Base-by-base conservation (phyloP, 306 rosid species). In the Inga oerstediana region DNA sequence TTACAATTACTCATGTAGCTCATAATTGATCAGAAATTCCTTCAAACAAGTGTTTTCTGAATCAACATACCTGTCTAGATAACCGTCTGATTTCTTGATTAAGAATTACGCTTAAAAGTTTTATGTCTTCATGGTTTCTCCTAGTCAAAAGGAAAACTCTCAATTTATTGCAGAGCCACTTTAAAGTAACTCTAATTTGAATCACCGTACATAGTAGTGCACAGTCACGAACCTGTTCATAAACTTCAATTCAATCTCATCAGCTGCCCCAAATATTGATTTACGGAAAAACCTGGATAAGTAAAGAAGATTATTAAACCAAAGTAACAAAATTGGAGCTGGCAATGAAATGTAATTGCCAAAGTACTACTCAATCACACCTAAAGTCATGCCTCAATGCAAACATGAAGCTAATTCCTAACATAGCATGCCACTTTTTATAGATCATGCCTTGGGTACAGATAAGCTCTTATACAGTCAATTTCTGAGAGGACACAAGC, bases 81-180 rank as follows among this genome's bases (percentile, higher is more conserved):
- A 97, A 83, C 89, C 85, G 91, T 83, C 93, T 87, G 88, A 94
- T 90, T 89, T 97, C 98, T 84, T 97, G 99, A 85, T 97, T 97
- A 81, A 97, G 87, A 66, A 97, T 92, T 84, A 91, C 24, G 67
- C 87, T 68, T 49, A 92, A 90, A 44, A 97, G 93, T 80, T 94
- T 90, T 90, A 94, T 10, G 87, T 97, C 99, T 88, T 94, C 98
- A 6, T 90, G 91, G 90, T 88, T 90, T 87, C 99, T 90, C 99
- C 98, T 97, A 43, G 65, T 75, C 70, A 88, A 74, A 41, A 61
- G 76, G 77, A 54, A 75, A 84, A 46, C 52, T 39, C 16, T 46
- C 75, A 44, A 79, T 43, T 43, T 62, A 41, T 54, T 52, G 44
- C n/a, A 20, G 82, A 61, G 88, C 71, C 59, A 45, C 39, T 24